Conservation (phyloP, 2,329 filamentous ascomycete genomes). For the Colletotrichum siamense region DNA sequence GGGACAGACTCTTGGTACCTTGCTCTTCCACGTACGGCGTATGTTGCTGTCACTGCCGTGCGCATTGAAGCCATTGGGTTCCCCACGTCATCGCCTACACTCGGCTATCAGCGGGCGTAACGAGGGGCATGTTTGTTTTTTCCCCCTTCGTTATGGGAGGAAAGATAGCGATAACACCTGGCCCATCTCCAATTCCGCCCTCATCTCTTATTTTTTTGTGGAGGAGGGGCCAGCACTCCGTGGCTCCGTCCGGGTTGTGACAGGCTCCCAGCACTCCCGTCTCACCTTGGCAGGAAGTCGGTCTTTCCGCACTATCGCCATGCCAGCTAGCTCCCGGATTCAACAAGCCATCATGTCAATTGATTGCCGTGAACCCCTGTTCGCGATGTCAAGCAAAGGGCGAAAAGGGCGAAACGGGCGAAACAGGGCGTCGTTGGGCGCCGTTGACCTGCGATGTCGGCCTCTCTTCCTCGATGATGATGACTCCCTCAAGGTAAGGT, state of each 20-base stretch:
- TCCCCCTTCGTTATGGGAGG: neutral
- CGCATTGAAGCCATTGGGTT: neutral
- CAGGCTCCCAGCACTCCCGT: neutral
- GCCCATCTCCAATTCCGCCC: slow-evolving; percentile 2
- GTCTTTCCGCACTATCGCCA: neutral
- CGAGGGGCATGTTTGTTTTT: neutral
- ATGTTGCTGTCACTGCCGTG: neutral
- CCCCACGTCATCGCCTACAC: slow-evolving; percentile 19
- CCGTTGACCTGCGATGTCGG: slow-evolving; percentile 9
- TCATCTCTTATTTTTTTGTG: neutral
- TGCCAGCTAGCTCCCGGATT: neutral
- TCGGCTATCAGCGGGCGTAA: slow-evolving; percentile 16
- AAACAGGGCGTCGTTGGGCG: neutral
- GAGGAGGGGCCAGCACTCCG: neutral
- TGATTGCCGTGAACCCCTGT: neutral
- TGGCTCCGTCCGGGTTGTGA: neutral
- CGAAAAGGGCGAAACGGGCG: neutral
- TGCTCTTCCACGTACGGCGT: neutral
- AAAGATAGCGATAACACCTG: slow-evolving; percentile 15
- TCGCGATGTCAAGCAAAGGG: neutral
- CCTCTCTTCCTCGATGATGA: neutral
- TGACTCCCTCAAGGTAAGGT: neutral
- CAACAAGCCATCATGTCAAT: neutral
- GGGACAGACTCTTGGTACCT: neutral
- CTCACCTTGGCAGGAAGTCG: neutral